phyloP scores from a whole-genome alignment of 2,329 filamentous ascomycete genomes.

The Aureobasidium musti region DNA sequence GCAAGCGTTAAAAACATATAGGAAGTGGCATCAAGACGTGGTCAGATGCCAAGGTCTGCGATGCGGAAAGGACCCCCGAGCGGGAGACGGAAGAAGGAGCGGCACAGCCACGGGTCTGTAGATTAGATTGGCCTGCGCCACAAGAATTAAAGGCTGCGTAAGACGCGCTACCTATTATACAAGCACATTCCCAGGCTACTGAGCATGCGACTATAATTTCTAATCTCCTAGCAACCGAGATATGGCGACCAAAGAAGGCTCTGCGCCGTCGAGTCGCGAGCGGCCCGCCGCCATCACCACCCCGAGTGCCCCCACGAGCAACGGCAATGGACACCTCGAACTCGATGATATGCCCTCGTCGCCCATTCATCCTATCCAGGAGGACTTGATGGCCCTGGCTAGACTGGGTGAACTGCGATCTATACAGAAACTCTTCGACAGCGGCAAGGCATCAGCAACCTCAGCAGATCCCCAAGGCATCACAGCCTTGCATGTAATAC shows the following conservation, averaged over 20 bases:
- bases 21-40: too few relatives aligned
- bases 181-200: background rate
- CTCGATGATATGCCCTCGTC: slow-evolving; percentile 41
- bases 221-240: background rate
- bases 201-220: slow-evolving; percentile 7
- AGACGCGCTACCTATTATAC: slow-evolving; percentile 10
- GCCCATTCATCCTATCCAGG: slow-evolving; percentile 56
- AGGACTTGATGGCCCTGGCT: slow-evolving; percentile 95
- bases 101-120: background rate
- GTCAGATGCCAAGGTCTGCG: background rate
- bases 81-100: background rate
- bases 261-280: slow-evolving; percentile 11
- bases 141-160: slow-evolving; percentile 15
- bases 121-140: slow-evolving; percentile 13
- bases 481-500: slow-evolving; percentile 82
- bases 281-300: slow-evolving; percentile 3
- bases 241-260: slow-evolving; percentile 21
- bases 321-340: slow-evolving; percentile 31
- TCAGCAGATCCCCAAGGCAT: slow-evolving; percentile 91
- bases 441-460: slow-evolving; percentile 75
- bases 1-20: too few relatives aligned
- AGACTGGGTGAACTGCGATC: slow-evolving; percentile 80
- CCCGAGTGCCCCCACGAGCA: background rate
- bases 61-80: background rate
- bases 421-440: slow-evolving; percentile 88